Base-by-base conservation (phyloP, 1,284 basidiomycete species). In the Sanghuangporus weigelae region DNA sequence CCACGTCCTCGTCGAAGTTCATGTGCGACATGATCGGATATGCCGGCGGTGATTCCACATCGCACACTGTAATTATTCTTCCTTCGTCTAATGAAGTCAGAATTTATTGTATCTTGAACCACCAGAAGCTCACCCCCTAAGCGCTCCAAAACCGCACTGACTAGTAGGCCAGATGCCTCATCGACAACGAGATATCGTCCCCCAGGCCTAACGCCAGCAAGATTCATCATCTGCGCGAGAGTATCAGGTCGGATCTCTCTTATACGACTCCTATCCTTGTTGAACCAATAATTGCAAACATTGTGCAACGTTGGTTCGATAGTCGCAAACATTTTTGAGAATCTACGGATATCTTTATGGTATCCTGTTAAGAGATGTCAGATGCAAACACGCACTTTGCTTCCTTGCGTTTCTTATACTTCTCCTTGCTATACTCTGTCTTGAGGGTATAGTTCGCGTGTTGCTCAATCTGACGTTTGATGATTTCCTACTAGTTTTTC, bases 361-460 rank as follows among this genome's bases (percentile, higher is more conserved):
- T 49, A 48, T 21, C 26, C 11, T 39, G 44, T 38, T 57, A 44
- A 19, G 26, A 55, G 23, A 16, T 46, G 44, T 36, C 60, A 4
- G 39, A n/a, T 5, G 7, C 39, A 35, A 26, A 16, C 12, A 75
- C 83, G 68, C 72, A 95, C 95, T 98, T 98, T 67, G 92, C 93
- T 76, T 96, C 93, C 75, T 98, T 98, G 54, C 93, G 82, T 74
- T 95, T 95, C 72, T 86, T 90, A 77, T 97, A 98, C 73, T 98
- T 98, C 71, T 97, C 95, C 75, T 98, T 97, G 74, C 92, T 95
- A 73, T 95, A 97, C 75, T 96, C 96, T 1, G 95, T 97, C 77
- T 98, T 98, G 60, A 96, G 79, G 7, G 86, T 86, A 74, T 92
- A 98, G 70, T 92, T 91, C 39, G 90, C 88, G 71, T 98, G 95